Evolutionary conservation across 176 grass and related monocot genomes (phyloP).

Genomic region (Aegilops bicornis): DNA sequence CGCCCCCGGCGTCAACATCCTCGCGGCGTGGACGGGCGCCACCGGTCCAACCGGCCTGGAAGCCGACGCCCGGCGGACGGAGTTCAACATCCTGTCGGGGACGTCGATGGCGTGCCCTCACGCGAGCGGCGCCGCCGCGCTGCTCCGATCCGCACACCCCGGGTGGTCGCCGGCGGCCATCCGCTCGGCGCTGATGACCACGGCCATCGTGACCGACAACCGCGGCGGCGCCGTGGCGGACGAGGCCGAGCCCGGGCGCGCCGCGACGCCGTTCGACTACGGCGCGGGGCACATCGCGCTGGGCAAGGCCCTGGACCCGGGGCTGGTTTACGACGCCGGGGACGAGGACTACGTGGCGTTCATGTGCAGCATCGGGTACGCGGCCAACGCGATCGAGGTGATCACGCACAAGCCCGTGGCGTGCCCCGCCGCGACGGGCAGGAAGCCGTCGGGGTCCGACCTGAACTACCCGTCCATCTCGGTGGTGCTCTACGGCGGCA

Average conservation of each 20-base stretch:
- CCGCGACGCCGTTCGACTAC: constrained; percentile 76
- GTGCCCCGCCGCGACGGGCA: constrained; percentile 36
- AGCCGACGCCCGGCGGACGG: constrained; percentile 56
- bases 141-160: constrained; percentile 85
- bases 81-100: constrained; percentile 97
- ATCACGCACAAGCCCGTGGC: constrained; percentile 72
- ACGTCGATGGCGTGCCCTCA: constrained; percentile 98
- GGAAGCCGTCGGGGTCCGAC: constrained; percentile 51
- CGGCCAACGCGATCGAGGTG: constrained; percentile 72
- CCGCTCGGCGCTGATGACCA: constrained; percentile 95
- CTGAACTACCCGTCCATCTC: constrained; percentile 98
- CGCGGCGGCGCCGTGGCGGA: constrained; percentile 43
- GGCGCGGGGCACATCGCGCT: constrained; percentile 71
- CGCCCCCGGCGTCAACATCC: constrained; percentile 90
- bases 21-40: constrained; percentile 89
- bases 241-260: constrained; percentile 55
- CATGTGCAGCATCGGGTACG: constrained; percentile 92
- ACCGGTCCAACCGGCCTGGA: constrained; percentile 67
- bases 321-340: constrained; percentile 73
- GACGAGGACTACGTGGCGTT: constrained; percentile 79
- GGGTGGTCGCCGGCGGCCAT: constrained; percentile 78
- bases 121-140: constrained; percentile 80
- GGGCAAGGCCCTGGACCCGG: constrained; percentile 74
- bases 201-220: constrained; percentile 62
- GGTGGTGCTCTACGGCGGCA: constrained; percentile 57